A percentile compares a stretch with the other conserved stretches of the same genome.
phyloP scores from a whole-genome alignment of 495 filamentous ascomycete species.

The Talaromyces nanjingensis region DNA sequence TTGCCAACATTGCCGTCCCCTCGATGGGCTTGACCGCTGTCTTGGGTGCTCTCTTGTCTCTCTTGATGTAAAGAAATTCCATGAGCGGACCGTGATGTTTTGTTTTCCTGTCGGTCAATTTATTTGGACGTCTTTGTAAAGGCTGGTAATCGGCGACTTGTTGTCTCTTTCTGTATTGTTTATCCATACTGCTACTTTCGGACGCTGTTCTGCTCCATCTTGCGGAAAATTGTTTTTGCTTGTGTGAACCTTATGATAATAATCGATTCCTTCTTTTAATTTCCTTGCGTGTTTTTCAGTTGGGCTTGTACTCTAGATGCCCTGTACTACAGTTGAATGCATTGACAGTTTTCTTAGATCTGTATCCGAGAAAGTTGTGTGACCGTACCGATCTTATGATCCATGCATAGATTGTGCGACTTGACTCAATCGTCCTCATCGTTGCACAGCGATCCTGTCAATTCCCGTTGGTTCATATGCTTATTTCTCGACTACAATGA shows the following conservation, averaged over 20 bases:
- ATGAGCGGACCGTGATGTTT: constrained; percentile 27
- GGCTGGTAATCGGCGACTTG: constrained; percentile 30
- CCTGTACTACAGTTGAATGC: background rate
- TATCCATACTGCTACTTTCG: constrained; percentile 12
- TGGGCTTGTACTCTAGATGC: background rate
- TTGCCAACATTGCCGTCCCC: constrained; percentile 31
- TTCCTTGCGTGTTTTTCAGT: constrained; percentile 12
- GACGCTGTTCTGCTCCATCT: constrained; percentile 5
- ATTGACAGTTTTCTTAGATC: background rate
- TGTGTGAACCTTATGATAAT: constrained; percentile 38
- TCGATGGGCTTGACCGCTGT: constrained; percentile 36
- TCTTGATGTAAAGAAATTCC: constrained; percentile 33
- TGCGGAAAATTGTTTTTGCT: constrained; percentile 8
- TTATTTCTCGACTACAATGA: background rate
- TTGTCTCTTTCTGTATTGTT: constrained; percentile 27
- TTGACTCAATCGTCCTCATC: background rate
- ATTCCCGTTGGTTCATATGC: background rate
- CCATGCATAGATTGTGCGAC: background rate
- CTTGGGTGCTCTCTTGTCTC: constrained; percentile 39
- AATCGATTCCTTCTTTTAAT: constrained; percentile 36
- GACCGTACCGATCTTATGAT: background rate
- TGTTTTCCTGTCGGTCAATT: constrained; percentile 17
- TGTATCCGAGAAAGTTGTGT: background rate
- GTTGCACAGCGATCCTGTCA: background rate
- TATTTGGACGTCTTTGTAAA: constrained; percentile 23